Percentiles rank a stretch among this genome's conserved stretches.
Conservation (phyloP, 257 asterid species). For the Ballota nigra region DNA sequence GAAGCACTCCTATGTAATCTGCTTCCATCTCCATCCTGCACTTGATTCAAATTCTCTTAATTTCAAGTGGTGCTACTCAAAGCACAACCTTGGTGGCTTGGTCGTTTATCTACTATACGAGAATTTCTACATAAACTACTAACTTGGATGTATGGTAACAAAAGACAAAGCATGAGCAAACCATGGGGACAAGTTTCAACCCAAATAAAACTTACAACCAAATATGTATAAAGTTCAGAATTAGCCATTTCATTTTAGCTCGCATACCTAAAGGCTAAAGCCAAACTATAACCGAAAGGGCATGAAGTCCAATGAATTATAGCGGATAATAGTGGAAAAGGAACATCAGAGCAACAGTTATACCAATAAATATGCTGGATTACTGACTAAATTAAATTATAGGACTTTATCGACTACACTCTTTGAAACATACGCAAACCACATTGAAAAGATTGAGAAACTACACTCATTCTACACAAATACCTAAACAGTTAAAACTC, state of each 20-base stretch:
- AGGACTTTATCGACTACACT: neutral
- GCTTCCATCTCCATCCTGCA: conserved; percentile 97
- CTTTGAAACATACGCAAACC: neutral
- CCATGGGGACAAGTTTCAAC: neutral
- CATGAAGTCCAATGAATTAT: neutral
- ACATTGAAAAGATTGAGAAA: neutral
- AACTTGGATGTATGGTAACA: neutral
- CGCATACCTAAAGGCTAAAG: neutral
- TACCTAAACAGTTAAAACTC: neutral
- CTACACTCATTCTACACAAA: neutral
- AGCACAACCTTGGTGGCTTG: neutral
- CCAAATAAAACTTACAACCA: neutral
- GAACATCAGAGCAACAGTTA: neutral
- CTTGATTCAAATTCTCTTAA: too few species aligned
- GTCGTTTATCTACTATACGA: neutral
- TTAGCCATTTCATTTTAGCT: neutral
- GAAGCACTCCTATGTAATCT: conserved; percentile 74
- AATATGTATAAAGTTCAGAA: neutral
- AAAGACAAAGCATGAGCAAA: neutral
- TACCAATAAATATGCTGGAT: neutral
- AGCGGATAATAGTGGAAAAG: neutral
- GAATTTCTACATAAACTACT: neutral
- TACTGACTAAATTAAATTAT: neutral
- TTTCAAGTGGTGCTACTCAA: neutral
- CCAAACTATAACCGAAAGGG: neutral